Conservation (phyloP, 2,329 filamentous ascomycete genomes). For the Esteya vermicola region DNA sequence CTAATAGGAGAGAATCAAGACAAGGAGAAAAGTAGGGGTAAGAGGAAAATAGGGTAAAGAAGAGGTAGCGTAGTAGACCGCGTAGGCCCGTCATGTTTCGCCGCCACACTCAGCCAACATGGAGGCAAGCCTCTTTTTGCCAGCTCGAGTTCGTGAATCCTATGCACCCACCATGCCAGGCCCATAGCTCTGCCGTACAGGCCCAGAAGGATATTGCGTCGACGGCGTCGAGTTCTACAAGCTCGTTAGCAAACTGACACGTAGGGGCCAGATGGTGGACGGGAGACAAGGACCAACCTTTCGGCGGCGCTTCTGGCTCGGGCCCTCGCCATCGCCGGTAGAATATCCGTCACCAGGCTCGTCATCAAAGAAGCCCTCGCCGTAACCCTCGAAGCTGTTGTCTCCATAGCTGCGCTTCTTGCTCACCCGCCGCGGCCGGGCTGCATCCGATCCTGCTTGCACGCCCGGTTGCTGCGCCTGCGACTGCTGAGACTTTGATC, state of each 20-base stretch:
- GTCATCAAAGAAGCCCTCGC: conserved; percentile 57
- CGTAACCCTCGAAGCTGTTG: conserved; percentile 60
- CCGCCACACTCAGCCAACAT: too few species aligned
- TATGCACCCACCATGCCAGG: conserved; percentile 45
- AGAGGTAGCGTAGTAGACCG: too few species aligned
- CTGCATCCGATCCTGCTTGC: conserved; percentile 25
- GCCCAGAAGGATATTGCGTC: conserved; percentile 25
- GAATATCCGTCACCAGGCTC: conserved; percentile 52
- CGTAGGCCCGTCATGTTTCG: too few species aligned
- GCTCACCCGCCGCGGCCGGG: conserved; percentile 47
- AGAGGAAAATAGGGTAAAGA: too few species aligned
- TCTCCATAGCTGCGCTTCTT: conserved; percentile 70
- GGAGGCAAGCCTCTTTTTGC: background rate
- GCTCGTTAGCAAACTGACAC: conserved; percentile 22
- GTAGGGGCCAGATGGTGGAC: conserved; percentile 12
- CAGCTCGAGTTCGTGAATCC: background rate
- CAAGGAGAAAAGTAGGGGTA: too few species aligned
- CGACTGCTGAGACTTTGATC: conserved; percentile 20
- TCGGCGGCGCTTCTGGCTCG: conserved; percentile 47
- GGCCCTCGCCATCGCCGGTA: conserved; percentile 52
- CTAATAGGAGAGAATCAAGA: too few species aligned
- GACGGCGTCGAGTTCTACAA: conserved; percentile 29
- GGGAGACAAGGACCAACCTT: conserved; percentile 35
- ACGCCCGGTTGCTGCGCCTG: conserved; percentile 14
- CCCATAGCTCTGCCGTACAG: conserved; percentile 38